Conservation (phyloP, 2,329 filamentous ascomycete genomes). For the Claviceps sp. region DNA sequence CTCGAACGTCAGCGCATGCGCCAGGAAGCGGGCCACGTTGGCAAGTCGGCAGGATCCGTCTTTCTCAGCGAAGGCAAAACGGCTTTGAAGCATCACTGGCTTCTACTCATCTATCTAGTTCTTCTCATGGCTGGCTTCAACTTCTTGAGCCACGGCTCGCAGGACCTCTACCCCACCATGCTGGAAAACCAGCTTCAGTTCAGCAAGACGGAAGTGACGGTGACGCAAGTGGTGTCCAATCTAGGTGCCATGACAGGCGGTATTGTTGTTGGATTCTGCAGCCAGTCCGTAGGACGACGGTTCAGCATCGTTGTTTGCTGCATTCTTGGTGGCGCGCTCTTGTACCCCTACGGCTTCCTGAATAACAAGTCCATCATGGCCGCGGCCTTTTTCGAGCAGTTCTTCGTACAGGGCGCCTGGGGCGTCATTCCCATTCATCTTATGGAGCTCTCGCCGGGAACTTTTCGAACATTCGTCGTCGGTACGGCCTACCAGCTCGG, state of each 20-base stretch:
- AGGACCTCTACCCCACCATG: constrained; percentile 51
- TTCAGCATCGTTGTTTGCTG: constrained; percentile 55
- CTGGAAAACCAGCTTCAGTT: constrained; percentile 42
- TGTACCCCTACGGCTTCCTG: constrained; percentile 74
- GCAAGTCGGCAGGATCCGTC: constrained; percentile 32
- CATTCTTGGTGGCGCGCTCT: constrained; percentile 55
- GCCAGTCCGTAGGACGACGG: constrained; percentile 55
- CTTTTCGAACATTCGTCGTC: constrained; percentile 61
- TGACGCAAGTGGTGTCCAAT: constrained; percentile 61
- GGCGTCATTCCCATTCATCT: constrained; percentile 65
- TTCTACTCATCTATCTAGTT: constrained; percentile 67
- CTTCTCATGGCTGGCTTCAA: constrained; percentile 86
- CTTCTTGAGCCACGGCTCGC: constrained; percentile 72
- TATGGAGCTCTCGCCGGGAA: constrained; percentile 61
- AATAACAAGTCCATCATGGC: constrained; percentile 53
- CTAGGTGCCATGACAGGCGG: constrained; percentile 59
- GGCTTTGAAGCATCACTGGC: constrained; percentile 67
- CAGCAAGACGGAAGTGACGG: constrained; percentile 42
- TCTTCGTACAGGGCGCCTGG: constrained; percentile 67
- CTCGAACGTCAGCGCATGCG: constrained; percentile 52
- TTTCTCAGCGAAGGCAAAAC: constrained; percentile 69
- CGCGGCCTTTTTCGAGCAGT: constrained; percentile 73
- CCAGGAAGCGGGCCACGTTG: constrained; percentile 20
- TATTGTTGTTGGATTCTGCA: constrained; percentile 51
- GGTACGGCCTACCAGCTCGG: constrained; percentile 66